Evolutionary conservation across 202 grass and related monocot genomes (phyloP).

Genomic region (Cymbopogon flexuosus): DNA sequence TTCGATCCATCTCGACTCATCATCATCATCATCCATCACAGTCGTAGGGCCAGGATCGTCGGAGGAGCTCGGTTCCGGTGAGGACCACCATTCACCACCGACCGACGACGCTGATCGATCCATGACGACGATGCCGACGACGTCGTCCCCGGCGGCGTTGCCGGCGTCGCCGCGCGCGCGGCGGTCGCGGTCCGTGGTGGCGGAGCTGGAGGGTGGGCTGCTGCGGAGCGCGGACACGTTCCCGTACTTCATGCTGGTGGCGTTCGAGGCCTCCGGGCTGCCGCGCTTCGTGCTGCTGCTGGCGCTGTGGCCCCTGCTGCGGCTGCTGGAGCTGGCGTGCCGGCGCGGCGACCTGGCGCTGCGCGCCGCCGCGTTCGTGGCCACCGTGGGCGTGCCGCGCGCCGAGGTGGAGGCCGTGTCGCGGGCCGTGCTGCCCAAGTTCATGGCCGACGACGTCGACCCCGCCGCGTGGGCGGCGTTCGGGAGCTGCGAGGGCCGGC

Average conservation of each 20-base stretch:
- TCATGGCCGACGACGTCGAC: slow-evolving; percentile 81
- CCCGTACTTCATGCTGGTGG: slow-evolving; percentile 81
- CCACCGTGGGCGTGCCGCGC: slow-evolving; percentile 42
- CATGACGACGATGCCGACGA: neutral
- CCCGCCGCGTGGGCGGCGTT: slow-evolving; percentile 54
- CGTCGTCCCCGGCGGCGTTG: neutral
- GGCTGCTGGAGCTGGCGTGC: slow-evolving; percentile 26
- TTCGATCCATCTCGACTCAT: neutral
- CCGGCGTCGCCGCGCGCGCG: too few species aligned
- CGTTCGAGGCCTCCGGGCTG: slow-evolving; percentile 68
- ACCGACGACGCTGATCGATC: neutral
- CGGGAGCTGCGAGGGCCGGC: slow-evolving; percentile 27
- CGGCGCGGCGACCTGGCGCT: neutral
- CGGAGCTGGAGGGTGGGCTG: slow-evolving; percentile 74
- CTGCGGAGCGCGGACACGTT: slow-evolving; percentile 49
- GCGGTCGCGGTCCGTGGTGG: slow-evolving; percentile 31
- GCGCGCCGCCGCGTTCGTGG: slow-evolving; percentile 52
- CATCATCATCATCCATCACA: neutral
- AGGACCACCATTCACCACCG: neutral
- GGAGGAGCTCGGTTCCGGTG: neutral
- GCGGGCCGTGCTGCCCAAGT: slow-evolving; percentile 89
- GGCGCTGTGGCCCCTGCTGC: slow-evolving; percentile 54
- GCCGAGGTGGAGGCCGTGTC: slow-evolving; percentile 69
- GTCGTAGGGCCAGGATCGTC: neutral
- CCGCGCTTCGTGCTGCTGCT: slow-evolving; percentile 58